A percentile compares a stretch with the other conserved stretches of the same genome.
Evolutionary conservation across 345 rosid species (phyloP).

Genomic region (Camelina laxa): DNA sequence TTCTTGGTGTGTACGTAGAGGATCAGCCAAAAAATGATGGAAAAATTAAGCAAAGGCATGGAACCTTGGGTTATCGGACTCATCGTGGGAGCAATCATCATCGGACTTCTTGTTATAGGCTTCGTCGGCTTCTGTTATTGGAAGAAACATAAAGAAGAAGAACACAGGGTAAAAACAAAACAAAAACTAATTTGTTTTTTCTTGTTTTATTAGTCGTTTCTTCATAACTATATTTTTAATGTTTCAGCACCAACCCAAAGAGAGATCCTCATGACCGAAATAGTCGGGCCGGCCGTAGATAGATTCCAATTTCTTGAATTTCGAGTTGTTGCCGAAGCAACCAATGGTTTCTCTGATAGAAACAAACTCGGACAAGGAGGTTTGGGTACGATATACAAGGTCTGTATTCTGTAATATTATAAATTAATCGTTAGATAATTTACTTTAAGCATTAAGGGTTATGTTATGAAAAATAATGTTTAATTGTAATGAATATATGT

Average conservation of each 20-base stretch:
- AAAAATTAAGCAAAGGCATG: not conserved
- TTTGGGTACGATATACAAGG: not conserved
- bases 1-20: too few relatives aligned
- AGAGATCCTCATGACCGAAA: not conserved
- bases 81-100: not conserved
- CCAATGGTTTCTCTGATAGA: not conserved
- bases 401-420: too few relatives aligned
- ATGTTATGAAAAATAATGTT: not conserved
- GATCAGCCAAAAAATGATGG: not conserved
- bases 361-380: not conserved
- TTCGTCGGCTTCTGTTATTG: not conserved
- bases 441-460: not conserved
- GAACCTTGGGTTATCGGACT: not conserved
- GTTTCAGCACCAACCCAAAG: not conserved
- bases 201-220: not conserved
- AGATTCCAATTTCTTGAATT: not conserved
- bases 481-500: not conserved
- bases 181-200: not conserved
- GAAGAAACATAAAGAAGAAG: not conserved
- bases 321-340: not conserved
- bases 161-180: not conserved
- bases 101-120: not conserved
- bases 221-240: not conserved
- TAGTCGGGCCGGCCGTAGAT: not conserved
- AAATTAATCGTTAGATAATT: too few relatives aligned